These are phyloP conservation scores for Peterozyma xylosa DNA, from an alignment of 805 yeast species.

Conservation along the genomic window DNA sequence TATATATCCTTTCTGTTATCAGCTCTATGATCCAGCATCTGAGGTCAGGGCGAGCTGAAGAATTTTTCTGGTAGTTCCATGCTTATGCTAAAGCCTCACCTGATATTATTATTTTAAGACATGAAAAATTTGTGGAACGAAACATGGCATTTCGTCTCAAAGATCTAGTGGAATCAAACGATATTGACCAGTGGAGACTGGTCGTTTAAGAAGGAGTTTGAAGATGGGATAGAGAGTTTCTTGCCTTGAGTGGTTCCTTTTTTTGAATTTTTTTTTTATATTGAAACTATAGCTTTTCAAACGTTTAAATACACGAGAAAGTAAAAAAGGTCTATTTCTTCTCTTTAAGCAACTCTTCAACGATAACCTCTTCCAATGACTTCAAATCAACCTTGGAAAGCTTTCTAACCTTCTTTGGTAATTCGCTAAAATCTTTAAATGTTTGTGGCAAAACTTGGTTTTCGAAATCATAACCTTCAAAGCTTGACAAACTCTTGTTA, in stretches of 20 bases:
- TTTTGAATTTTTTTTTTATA: neutral
- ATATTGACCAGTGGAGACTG: no score
- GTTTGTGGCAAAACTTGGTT: constrained; percentile 85
- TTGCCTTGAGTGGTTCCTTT: neutral
- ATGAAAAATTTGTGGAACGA: no score
- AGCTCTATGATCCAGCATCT: no score
- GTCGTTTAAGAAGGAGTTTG: no score
- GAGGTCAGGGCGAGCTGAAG: no score
- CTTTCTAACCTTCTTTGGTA: constrained; percentile 68
- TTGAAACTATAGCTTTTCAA: constrained; percentile 5
- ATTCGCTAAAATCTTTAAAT: constrained; percentile 59
- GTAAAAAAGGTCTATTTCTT: neutral
- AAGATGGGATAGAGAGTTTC: no score
- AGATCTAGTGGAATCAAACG: no score
- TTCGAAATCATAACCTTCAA: constrained; percentile 77
- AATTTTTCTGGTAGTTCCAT: no score
- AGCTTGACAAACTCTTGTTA: constrained; percentile 59
- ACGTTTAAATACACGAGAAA: neutral
- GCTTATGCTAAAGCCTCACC: no score
- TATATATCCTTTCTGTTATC: no score
- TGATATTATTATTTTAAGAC: no score
- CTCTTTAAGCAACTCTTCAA: constrained; percentile 57
- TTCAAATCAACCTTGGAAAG: constrained; percentile 69
- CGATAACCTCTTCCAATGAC: constrained; percentile 67
- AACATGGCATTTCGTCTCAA: no score